Evolutionary conservation across 2,329 filamentous ascomycete species (phyloP).

Genomic region (Trichoderma aggressivum): DNA sequence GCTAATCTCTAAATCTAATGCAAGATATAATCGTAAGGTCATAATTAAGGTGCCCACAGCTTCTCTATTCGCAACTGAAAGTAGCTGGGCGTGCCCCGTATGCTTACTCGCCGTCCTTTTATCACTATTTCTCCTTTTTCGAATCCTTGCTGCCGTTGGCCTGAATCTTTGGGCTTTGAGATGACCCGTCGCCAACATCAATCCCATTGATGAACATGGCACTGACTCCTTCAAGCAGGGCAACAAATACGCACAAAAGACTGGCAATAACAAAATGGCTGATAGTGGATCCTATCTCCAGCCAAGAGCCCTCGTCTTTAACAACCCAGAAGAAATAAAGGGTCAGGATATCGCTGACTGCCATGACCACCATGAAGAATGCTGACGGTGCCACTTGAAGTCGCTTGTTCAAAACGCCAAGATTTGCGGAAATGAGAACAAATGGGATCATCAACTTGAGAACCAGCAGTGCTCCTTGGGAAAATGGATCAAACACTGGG

Average conservation of each 20-base stretch:
- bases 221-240: slow-evolving; percentile 79
- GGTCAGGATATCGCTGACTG: slow-evolving; percentile 84
- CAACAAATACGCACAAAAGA: slow-evolving; percentile 84
- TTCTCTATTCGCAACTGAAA: not conserved
- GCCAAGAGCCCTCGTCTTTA: slow-evolving; percentile 91
- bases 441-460: slow-evolving; percentile 93
- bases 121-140: not conserved
- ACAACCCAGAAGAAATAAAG: slow-evolving; percentile 98
- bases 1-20: not conserved
- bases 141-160: not conserved
- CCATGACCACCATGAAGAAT: slow-evolving; percentile 93
- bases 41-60: not conserved
- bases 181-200: slow-evolving; percentile 47
- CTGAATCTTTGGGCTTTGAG: not conserved
- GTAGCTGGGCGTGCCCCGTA: not conserved
- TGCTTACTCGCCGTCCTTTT: not conserved
- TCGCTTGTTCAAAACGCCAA: slow-evolving; percentile 86
- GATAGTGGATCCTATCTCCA: slow-evolving; percentile 96
- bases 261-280: slow-evolving; percentile 94
- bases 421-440: slow-evolving; percentile 82
- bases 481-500: slow-evolving; percentile 90
- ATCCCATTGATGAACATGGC: slow-evolving; percentile 79
- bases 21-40: not conserved
- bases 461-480: slow-evolving; percentile 80
- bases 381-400: slow-evolving; percentile 83